Evolutionary conservation across 2,329 filamentous ascomycete species (phyloP).

Genomic region (Penicillium occitanis): DNA sequence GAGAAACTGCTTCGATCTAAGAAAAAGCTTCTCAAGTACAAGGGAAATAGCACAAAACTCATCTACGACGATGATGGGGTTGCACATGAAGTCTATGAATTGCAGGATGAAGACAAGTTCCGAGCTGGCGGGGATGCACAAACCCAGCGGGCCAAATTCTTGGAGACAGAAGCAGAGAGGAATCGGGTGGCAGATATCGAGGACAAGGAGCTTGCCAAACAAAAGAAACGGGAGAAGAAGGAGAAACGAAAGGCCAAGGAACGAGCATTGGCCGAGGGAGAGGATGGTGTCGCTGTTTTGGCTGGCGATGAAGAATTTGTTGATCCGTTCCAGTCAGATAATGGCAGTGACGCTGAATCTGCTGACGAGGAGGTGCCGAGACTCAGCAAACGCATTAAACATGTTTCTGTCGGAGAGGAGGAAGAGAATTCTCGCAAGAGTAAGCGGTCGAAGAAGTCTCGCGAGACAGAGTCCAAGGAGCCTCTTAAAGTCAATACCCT

Average conservation of each 20-base stretch:
- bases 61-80: slow-evolving; percentile 92
- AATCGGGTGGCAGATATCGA: slow-evolving; percentile 73
- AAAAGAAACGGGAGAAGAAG: slow-evolving; percentile 61
- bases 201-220: slow-evolving; percentile 78
- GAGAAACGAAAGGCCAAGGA: slow-evolving; percentile 46
- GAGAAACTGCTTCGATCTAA: slow-evolving; percentile 95
- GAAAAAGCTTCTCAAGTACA: slow-evolving; percentile 89
- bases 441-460: slow-evolving; percentile 27
- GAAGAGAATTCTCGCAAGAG: slow-evolving; percentile 29
- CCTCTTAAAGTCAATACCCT: slow-evolving; percentile 44
- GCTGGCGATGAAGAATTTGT: slow-evolving; percentile 27
- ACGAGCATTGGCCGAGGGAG: slow-evolving; percentile 37
- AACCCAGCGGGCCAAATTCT: slow-evolving; percentile 72
- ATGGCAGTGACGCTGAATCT: slow-evolving; percentile 23
- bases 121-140: slow-evolving; percentile 70
- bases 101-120: slow-evolving; percentile 83
- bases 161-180: slow-evolving; percentile 70
- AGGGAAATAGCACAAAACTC: slow-evolving; percentile 79
- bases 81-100: slow-evolving; percentile 80
- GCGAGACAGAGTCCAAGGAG: slow-evolving; percentile 23
- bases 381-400: slow-evolving; percentile 44
- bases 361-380: slow-evolving; percentile 23
- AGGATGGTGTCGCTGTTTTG: slow-evolving; percentile 35
- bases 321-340: slow-evolving; percentile 21
- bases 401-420: slow-evolving; percentile 33